Evolutionary conservation across 2,329 filamentous ascomycete species (phyloP), one percentile per base, ranked within the genome.

Genomic region (Aspergillus luchuensis): DNA sequence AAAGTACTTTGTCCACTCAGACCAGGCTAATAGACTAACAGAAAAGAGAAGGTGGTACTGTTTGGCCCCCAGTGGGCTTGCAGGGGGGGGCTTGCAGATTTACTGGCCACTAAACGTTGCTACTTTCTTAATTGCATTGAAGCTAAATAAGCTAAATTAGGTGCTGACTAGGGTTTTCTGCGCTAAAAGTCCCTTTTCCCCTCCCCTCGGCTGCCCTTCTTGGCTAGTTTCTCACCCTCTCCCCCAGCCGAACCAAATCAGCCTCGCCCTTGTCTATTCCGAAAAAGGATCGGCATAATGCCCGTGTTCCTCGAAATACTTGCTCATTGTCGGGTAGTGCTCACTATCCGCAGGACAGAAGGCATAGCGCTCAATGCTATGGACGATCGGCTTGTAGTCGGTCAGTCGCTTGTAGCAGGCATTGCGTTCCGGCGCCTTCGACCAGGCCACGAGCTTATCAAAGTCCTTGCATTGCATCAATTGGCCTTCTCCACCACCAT

Each of bases 401-500:
- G 15, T 55, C 41, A 54, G 8, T 10, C 57, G 57, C 23, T 39
- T 39, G 17, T 59, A 59, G 50, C 57, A 59, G 0, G 57, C 57
- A 36, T 59, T 47, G 5, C 57, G 57, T 5, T 59, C 50, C n/a
- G 57, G 57, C 7, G 28, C 38, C 19, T 59, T 45, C 17, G 50
- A 49, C 57, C 57, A 59, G 21, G 57, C 50, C 0, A 58, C 28
- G 7, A 59, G 21, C 41, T 39, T 30, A 8, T 59, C 57, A 36
- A 54, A 55, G 19, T 49, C 19, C n/a, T 55, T 59, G 10, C 57
- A 59, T 21, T 58, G 57, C 49, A 47, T 21, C 3, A 48, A 38
- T 25, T 58, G 57, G 13, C 50, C 57, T 21, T 59, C 57, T 10
- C 57, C 57, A 19, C 38, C 51, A 8, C 57, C 57, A 11, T 59